These are phyloP conservation scores for Diaporthe capsici DNA, from an alignment of 2,329 filamentous ascomycete species.

Conservation along the genomic window DNA sequence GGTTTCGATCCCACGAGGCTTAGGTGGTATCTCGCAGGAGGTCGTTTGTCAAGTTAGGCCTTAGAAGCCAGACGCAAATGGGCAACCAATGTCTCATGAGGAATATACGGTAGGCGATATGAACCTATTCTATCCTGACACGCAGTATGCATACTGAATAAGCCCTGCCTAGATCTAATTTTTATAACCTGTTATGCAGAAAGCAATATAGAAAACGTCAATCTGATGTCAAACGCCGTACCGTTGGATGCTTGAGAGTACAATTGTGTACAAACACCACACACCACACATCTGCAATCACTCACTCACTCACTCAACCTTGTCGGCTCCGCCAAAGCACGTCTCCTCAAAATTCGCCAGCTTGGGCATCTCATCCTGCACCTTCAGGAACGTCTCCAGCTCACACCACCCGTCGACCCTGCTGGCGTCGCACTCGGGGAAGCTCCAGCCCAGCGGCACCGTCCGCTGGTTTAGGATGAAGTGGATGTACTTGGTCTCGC, in stretches of 20 bases:
- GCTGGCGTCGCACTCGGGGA: constrained; percentile 72
- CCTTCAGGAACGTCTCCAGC: constrained; percentile 74
- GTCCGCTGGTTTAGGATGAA: constrained; percentile 83
- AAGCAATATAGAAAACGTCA: background rate
- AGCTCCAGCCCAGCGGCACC: constrained; percentile 76
- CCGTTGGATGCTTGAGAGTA: constrained; percentile 9
- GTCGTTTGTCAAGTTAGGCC: background rate
- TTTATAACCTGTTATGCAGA: background rate
- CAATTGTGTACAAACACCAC: background rate
- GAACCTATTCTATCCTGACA: background rate
- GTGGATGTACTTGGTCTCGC: constrained; percentile 78
- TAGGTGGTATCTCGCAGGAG: background rate
- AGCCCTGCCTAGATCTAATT: background rate
- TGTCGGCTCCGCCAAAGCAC: constrained; percentile 67
- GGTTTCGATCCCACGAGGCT: background rate
- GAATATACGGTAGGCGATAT: background rate
- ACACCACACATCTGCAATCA: background rate
- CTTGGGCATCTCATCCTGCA: constrained; percentile 71
- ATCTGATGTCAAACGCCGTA: constrained; percentile 26
- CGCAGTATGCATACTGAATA: background rate
- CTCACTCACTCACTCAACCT: constrained; percentile 7
- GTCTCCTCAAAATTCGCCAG: constrained; percentile 74
- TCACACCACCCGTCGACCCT: constrained; percentile 85
- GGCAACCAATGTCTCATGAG: background rate
- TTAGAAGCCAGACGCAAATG: background rate